These are phyloP conservation scores for Protomyces macrosporus DNA, from an alignment of 1,139 yeast genomes.

Conservation along the genomic window DNA sequence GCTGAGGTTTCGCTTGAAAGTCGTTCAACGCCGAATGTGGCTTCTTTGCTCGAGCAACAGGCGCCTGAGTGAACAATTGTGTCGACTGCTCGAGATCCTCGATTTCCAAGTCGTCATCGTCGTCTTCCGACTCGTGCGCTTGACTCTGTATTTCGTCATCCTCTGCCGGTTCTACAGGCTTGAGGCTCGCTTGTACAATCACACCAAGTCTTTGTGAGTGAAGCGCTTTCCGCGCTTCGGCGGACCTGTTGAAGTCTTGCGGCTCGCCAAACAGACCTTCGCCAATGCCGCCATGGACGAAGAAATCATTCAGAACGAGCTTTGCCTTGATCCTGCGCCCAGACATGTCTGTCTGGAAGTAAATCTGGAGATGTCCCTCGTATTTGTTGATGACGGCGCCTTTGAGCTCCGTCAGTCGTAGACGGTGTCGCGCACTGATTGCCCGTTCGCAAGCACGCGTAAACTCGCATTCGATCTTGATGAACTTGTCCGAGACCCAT, in stretches of 20 bases:
- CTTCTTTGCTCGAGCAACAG: too few species aligned
- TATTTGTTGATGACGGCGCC: background rate
- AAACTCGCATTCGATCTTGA: constrained; percentile 2
- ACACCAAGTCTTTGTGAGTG: background rate
- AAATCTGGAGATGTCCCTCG: background rate
- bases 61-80: background rate
- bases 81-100: too few species aligned
- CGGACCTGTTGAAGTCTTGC: background rate
- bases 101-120: background rate
- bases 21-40: background rate
- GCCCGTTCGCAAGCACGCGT: constrained; percentile 1
- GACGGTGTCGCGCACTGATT: background rate
- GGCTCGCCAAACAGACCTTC: constrained; percentile 16
- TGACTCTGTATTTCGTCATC: constrained; percentile 13
- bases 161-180: background rate
- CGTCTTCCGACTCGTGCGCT: constrained; percentile 1
- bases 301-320: constrained; percentile 3
- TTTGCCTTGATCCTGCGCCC: background rate
- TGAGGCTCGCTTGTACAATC: background rate
- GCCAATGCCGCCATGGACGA: constrained; percentile 1
- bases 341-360: background rate
- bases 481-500: constrained; percentile 9
- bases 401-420: constrained; percentile 8
- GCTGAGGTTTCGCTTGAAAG: background rate
- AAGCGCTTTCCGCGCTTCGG: background rate